A percentile compares a stretch with the other conserved stretches of the same genome.
These are phyloP conservation scores for Trifolium repens DNA, from an alignment of 306 rosid species.

Conservation along the genomic window DNA sequence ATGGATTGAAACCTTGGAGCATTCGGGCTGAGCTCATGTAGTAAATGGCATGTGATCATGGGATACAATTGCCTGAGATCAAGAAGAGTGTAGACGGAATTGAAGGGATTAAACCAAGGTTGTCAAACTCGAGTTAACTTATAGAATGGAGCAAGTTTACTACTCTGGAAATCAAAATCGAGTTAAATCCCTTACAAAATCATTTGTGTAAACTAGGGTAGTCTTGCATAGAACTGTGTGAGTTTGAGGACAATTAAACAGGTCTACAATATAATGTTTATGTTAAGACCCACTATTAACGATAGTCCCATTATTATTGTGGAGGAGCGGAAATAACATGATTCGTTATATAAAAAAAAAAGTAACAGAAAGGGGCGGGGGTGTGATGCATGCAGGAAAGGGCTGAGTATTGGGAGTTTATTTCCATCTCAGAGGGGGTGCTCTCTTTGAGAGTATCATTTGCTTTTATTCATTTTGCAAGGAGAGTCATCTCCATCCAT, in stretches of 20 bases:
- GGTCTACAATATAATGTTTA: not conserved
- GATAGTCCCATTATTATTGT: too few relatives aligned
- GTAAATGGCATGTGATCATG: not conserved
- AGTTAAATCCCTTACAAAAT: not conserved
- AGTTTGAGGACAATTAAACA: conserved; percentile 2
- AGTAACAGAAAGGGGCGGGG: too few relatives aligned
- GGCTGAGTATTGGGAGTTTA: too few relatives aligned
- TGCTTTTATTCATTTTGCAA: too few relatives aligned
- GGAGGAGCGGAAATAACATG: too few relatives aligned
- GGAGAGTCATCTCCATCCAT: too few relatives aligned
- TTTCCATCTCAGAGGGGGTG: too few relatives aligned
- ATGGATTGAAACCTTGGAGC: not conserved
- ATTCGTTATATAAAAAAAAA: too few relatives aligned
- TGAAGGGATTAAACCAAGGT: not conserved
- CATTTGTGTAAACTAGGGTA: not conserved
- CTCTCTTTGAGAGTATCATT: too few relatives aligned
- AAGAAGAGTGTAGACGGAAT: not conserved
- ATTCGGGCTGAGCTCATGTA: not conserved
- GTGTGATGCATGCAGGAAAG: too few relatives aligned
- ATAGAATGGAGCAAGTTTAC: not conserved
- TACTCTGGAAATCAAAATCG: not conserved
- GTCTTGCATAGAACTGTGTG: not conserved
- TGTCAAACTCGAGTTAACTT: not conserved
- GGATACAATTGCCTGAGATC: not conserved
- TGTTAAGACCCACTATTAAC: not conserved